phyloP scores from a whole-genome alignment of 2,329 filamentous ascomycete species.

The Trichoderma koningiopsis region DNA sequence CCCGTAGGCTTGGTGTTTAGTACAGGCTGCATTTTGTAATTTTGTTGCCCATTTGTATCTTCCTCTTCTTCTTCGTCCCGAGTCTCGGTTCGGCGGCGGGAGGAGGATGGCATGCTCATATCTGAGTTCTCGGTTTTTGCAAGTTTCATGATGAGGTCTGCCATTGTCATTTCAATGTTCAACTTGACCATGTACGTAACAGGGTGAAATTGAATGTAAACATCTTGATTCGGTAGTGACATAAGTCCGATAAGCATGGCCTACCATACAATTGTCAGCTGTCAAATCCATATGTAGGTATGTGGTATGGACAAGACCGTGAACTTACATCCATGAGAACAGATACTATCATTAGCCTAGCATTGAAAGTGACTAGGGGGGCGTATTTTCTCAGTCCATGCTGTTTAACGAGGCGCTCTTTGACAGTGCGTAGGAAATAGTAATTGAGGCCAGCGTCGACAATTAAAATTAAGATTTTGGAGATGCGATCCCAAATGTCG shows the following conservation, averaged over 20 bases:
- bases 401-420: conserved; percentile 47
- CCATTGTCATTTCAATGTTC: conserved; percentile 57
- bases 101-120: conserved; percentile 9
- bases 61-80: conserved; percentile 10
- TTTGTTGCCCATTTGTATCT: background rate
- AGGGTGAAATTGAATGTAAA: conserved; percentile 54
- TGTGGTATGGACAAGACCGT: no score
- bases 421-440: conserved; percentile 53
- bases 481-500: conserved; percentile 54
- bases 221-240: conserved; percentile 34
- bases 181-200: conserved; percentile 56
- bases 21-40: conserved; percentile 9
- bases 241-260: conserved; percentile 20
- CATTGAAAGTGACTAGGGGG: conserved; percentile 52
- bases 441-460: conserved; percentile 55
- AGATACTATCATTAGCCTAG: conserved; percentile 51
- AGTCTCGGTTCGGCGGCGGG: background rate
- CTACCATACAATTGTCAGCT: background rate
- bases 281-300: no score
- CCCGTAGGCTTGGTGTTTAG: background rate
- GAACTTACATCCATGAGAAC: conserved; percentile 49
- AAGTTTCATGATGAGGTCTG: conserved; percentile 50
- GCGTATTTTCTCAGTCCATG: conserved; percentile 53
- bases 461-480: conserved; percentile 54
- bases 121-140: conserved; percentile 22